Evolutionary conservation across 306 rosid genomes (phyloP).

Genomic region (Boehmeria nivea): DNA sequence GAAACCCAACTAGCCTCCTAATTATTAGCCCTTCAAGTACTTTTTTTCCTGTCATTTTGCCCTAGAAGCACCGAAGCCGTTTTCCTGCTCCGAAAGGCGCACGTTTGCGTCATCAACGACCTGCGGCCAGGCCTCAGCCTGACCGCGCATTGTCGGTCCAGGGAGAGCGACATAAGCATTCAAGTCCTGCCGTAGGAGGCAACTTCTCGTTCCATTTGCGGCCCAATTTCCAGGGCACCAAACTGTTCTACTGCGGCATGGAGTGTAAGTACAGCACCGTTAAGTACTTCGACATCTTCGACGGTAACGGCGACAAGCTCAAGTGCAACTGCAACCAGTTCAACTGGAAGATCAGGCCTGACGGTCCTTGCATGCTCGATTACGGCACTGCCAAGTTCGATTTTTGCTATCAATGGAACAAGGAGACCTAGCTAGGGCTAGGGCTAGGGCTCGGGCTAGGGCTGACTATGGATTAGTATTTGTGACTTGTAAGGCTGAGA

Average conservation of each 20-base stretch:
- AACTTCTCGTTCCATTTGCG: neutral
- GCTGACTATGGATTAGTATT: too few relatives aligned
- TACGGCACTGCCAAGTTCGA: neutral
- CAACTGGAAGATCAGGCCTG: neutral
- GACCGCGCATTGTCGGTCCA: neutral
- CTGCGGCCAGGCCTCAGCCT: neutral
- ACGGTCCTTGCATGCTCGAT: neutral
- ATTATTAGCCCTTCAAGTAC: too few relatives aligned
- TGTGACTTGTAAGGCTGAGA: too few relatives aligned
- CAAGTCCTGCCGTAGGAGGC: neutral
- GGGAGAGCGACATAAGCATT: neutral
- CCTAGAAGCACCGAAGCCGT: too few relatives aligned
- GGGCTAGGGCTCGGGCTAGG: too few relatives aligned
- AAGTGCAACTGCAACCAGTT: neutral
- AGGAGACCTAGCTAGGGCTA: too few relatives aligned
- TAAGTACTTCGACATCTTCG: neutral
- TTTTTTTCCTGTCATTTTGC: too few relatives aligned
- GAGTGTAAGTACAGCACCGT: neutral
- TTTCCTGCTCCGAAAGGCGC: neutral
- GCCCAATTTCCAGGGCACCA: neutral
- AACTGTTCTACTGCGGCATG: neutral
- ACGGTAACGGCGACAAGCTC: neutral
- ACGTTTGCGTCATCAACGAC: neutral
- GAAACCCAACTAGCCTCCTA: too few relatives aligned
- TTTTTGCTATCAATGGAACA: slow-evolving; percentile 10